Evolutionary conservation across 805 yeast species (phyloP), one percentile per base, ranked within the genome.

Genomic region (Starmerella stellata): DNA sequence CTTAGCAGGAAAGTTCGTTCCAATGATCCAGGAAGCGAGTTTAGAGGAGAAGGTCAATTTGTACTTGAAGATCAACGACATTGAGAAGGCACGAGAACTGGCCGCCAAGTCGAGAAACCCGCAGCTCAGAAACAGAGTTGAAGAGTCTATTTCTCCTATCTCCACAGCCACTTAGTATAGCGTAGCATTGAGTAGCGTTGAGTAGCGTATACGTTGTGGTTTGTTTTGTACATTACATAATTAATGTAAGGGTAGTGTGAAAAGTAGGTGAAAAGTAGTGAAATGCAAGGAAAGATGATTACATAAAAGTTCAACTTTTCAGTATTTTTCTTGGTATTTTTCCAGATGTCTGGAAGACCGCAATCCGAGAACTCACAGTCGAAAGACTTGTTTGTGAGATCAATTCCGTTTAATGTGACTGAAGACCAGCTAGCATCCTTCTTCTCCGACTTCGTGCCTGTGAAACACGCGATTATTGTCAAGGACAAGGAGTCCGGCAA

Each of bases 361-460:
- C 30, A 25, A 4, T 4, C 21, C 30, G 19, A 33, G 23, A 21
- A 38, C 30, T 13, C 9, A 7, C 9, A 7, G 9, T 23, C 25
- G 13, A 30, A 34, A 25, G 61, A 57, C 18, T 63, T 90, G 28
- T 90, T 90, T 56, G 92, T 90, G 32, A 71, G 96, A 47, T 69
- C 85, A 3, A 65, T 87, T 27, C 96, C 96, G 2, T 64, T 65
- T 43, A 75, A 71, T 30, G 92, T 83, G 5, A 78, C 92, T 1
- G 71, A 75, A 18, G 94, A 82, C 43, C 74, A 81, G 50, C 65
- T 90, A 31, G 68, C 87, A 1, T 80, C 78, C 48, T 83, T 68
- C 58, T 90, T 90, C 54, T 78, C 96, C 1, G 82, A 82, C 46
- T 77, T 83, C 61, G 87, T 81, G 4, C 98, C 98, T 5, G 92